These are phyloP conservation scores for Tetrapisispora phaffii DNA, from an alignment of 805 yeast species.

Conservation along the genomic window DNA sequence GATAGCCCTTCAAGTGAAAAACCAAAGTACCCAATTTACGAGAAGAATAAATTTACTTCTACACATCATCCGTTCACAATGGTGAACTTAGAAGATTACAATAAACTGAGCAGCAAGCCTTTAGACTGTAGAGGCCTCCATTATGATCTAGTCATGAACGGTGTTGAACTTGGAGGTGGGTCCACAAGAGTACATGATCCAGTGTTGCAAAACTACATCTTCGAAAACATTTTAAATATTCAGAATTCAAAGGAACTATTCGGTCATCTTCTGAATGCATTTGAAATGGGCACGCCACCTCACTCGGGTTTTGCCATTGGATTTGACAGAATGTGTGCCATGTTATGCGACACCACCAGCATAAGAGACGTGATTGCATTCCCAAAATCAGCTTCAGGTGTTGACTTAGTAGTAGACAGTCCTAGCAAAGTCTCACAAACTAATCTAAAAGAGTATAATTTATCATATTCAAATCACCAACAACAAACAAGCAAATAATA, in stretches of 20 bases:
- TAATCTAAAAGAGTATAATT: slow-evolving; percentile 46
- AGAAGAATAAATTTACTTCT: slow-evolving; percentile 40
- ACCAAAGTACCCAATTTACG: slow-evolving; percentile 52
- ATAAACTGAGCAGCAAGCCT: slow-evolving; percentile 42
- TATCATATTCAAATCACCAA: background rate
- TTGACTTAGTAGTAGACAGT: slow-evolving; percentile 78
- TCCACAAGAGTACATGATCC: slow-evolving; percentile 90
- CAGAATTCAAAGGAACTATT: slow-evolving; percentile 51
- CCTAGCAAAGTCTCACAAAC: slow-evolving; percentile 56
- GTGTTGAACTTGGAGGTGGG: slow-evolving; percentile 96
- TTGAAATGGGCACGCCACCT: slow-evolving; percentile 92
- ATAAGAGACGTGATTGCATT: slow-evolving; percentile 93
- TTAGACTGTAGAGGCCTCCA: slow-evolving; percentile 75
- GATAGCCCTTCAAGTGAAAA: slow-evolving; percentile 11
- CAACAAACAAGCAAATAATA: background rate
- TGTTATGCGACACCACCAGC: slow-evolving; percentile 66
- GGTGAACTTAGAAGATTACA: slow-evolving; percentile 65
- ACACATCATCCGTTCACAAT: slow-evolving; percentile 98
- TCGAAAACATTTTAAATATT: slow-evolving; percentile 54
- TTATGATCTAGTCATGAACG: slow-evolving; percentile 87
- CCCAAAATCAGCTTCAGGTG: slow-evolving; percentile 85
- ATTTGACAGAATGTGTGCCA: slow-evolving; percentile 85
- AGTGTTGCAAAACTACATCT: slow-evolving; percentile 60
- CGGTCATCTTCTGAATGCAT: slow-evolving; percentile 77
- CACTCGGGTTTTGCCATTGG: slow-evolving; percentile 97